A percentile compares a stretch with the other conserved stretches of the same genome.
Evolutionary conservation across 495 filamentous ascomycete genomes (phyloP).

Genomic region (Talaromyces nanjingensis): DNA sequence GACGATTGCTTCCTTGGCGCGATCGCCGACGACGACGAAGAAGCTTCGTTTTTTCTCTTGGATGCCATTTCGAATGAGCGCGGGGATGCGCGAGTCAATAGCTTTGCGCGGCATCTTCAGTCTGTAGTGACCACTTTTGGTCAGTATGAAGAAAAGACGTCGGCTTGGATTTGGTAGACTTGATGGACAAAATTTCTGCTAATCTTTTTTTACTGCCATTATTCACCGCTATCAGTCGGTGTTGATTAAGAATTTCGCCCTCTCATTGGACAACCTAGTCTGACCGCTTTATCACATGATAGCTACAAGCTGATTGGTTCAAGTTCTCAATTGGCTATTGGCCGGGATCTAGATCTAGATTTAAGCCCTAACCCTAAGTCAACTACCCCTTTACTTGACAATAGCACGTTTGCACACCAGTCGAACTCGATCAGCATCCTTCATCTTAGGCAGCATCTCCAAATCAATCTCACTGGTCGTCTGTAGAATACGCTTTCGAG

Average conservation of each 20-base stretch:
- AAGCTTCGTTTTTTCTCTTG: slow-evolving; percentile 98
- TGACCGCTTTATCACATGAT: slow-evolving; percentile 3
- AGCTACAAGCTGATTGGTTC: neutral
- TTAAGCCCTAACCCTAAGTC: neutral
- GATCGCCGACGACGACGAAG: slow-evolving; percentile 93
- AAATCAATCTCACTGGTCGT: neutral
- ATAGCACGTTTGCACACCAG: neutral
- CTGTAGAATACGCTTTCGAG: neutral
- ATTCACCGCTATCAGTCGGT: neutral
- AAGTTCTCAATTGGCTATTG: neutral
- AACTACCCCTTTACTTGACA: neutral
- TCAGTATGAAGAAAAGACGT: neutral
- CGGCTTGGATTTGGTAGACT: neutral
- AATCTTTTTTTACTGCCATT: slow-evolving; percentile 1
- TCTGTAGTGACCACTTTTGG: neutral
- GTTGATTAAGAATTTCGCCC: neutral
- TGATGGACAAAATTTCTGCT: slow-evolving; percentile 6
- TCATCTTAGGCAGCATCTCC: neutral
- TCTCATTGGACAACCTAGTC: neutral
- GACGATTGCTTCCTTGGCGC: slow-evolving; percentile 94
- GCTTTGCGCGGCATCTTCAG: slow-evolving; percentile 49
- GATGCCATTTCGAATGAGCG: slow-evolving; percentile 91
- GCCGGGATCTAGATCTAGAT: neutral
- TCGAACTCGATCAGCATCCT: neutral
- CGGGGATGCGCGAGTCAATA: slow-evolving; percentile 86